Base-by-base conservation (phyloP, 495 filamentous ascomycete genomes). In the Penicillium roqueforti region DNA sequence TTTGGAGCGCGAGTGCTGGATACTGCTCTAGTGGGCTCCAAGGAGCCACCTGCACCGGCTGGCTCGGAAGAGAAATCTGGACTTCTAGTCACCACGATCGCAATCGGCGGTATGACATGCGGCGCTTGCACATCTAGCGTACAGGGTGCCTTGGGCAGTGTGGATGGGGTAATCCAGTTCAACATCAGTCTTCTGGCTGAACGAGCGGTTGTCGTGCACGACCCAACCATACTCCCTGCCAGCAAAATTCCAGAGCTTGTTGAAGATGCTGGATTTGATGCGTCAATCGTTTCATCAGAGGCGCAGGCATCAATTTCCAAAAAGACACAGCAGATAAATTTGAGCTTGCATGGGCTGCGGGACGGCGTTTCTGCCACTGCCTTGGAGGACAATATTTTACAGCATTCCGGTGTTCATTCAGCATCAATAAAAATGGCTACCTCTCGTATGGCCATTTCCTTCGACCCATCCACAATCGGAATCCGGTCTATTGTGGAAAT, bases 31-130 rank as follows among this genome's bases (percentile, higher is more conserved):
- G 29, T 34, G 20, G 55, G 26, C 41, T 16, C 53, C 44, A 54
- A 54, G 23, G 56, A 45, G 19, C 57, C 56, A 22, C 49, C 62
- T 2, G 39, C 55, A 18, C 43, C 59, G 20, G 54, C 47, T 19
- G 63, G 49, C 61, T 70, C 73, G 22, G 79, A 75, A 29, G 70
- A 75, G 57, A 71, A 66, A 41, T 68, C 55, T 32, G 67, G 72
- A 23, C 61, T 77, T 3, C 61, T 82, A 56, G 83, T 86, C 4
- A 97, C 92, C 0, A 96, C 91, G 1, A 78, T 98, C 16, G 82
- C 85, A 4, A 82, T 98, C 22, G 88, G 87, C 60, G 93, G 93
- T 26, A 97, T 98, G 93, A 97, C 92, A 4, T 98, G 92, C 62
- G 92, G 92, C 19, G 90, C 92, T 23, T 98, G 93, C 67, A 97